Conservation (phyloP, 768 basidiomycete genomes). For the Gyrodon lividus region DNA sequence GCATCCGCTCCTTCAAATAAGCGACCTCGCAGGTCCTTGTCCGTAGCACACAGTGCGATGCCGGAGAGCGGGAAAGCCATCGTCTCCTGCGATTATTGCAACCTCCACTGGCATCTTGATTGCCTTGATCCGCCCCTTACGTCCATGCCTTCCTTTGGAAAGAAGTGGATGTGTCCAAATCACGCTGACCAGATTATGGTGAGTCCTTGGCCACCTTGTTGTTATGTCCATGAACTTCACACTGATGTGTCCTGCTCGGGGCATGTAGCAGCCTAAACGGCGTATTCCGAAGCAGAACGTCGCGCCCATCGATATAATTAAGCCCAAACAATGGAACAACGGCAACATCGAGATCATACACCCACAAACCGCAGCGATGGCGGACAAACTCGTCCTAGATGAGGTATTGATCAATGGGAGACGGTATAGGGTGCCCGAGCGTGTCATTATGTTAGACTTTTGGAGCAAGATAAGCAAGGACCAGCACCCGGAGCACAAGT, state of each 20-base stretch:
- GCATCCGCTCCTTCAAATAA: slow-evolving; percentile 54
- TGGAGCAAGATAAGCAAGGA: slow-evolving; percentile 77
- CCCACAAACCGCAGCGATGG: slow-evolving; percentile 49
- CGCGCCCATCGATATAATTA: slow-evolving; percentile 71
- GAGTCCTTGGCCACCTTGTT: slow-evolving; percentile 32
- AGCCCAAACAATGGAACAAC: slow-evolving; percentile 76
- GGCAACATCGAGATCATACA: slow-evolving; percentile 89
- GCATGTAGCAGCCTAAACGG: slow-evolving; percentile 67
- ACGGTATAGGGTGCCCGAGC: slow-evolving; percentile 90
- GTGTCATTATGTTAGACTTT: slow-evolving; percentile 89
- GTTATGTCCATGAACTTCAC: neutral
- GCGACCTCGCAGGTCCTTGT: slow-evolving; percentile 50
- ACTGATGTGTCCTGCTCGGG: slow-evolving; percentile 5
- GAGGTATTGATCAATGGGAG: slow-evolving; percentile 87
- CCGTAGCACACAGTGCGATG: slow-evolving; percentile 35
- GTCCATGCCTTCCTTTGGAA: slow-evolving; percentile 79
- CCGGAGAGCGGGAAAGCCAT: slow-evolving; percentile 70
- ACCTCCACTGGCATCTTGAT: slow-evolving; percentile 94
- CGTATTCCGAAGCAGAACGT: slow-evolving; percentile 74
- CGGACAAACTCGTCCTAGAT: slow-evolving; percentile 60
- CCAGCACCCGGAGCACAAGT: slow-evolving; percentile 42
- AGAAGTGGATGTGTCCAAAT: slow-evolving; percentile 99
- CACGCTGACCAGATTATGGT: slow-evolving; percentile 88
- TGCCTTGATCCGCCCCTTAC: slow-evolving; percentile 90
- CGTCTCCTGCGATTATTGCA: slow-evolving; percentile 93